Evolutionary conservation across 2,329 filamentous ascomycete genomes (phyloP).

Genomic region (Seiridium cupressi): DNA sequence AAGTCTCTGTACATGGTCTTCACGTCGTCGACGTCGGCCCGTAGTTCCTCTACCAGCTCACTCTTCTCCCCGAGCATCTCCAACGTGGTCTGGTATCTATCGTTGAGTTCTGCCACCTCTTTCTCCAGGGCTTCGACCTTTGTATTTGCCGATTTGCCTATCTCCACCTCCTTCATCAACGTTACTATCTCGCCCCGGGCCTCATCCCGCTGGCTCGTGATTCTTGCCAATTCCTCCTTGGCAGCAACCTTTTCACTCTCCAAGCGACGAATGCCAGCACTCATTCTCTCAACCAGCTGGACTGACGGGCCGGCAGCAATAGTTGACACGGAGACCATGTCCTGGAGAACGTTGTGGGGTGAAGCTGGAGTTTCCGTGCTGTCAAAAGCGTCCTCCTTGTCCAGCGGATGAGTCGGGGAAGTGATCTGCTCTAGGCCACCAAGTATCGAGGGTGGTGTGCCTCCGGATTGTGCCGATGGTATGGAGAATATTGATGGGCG

Average conservation of each 20-base stretch:
- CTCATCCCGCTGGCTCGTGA: constrained; percentile 86
- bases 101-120: constrained; percentile 66
- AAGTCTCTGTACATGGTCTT: constrained; percentile 96
- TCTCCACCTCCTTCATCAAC: constrained; percentile 83
- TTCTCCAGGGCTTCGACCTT: constrained; percentile 65
- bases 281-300: constrained; percentile 95
- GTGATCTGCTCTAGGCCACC: constrained; percentile 40
- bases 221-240: constrained; percentile 79
- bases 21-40: constrained; percentile 84
- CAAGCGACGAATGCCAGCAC: constrained; percentile 82
- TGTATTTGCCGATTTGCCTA: constrained; percentile 57
- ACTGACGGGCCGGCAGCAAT: constrained; percentile 89
- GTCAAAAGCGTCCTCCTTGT: constrained; percentile 47
- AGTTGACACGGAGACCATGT: constrained; percentile 86
- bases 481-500: constrained; percentile 39
- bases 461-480: constrained; percentile 29
- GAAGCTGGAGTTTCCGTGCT: constrained; percentile 56
- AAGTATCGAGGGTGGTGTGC: constrained; percentile 40
- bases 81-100: constrained; percentile 84
- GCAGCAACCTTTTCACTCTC: constrained; percentile 89
- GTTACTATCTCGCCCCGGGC: constrained; percentile 87
- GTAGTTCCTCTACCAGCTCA: constrained; percentile 88
- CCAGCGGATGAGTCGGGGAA: constrained; percentile 41
- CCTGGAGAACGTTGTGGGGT: constrained; percentile 70
- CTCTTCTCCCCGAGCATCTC: constrained; percentile 97